Conservation (phyloP, 192 early-diverging fungal species). For the Rhizophlyctis rosea region DNA sequence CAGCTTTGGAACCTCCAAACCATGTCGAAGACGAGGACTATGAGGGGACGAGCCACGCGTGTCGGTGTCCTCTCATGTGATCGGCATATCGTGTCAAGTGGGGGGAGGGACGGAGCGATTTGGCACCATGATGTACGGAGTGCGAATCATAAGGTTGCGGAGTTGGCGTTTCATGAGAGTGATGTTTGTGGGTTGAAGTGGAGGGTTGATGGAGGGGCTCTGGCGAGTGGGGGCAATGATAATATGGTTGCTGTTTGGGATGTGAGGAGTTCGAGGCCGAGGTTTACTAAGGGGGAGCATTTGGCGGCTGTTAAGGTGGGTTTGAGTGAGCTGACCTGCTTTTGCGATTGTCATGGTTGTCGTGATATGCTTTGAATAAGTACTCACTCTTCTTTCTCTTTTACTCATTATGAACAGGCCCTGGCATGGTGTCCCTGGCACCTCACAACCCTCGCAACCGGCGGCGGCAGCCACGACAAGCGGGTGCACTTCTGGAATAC, state of each 20-base stretch:
- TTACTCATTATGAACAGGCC: slow-evolving; percentile 49
- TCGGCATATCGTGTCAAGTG: slow-evolving; percentile 74
- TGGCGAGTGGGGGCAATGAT: slow-evolving; percentile 60
- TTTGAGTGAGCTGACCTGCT: background rate
- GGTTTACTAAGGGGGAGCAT: slow-evolving; percentile 51
- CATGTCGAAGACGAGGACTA: slow-evolving; percentile 70
- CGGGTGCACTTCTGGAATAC: slow-evolving; percentile 60
- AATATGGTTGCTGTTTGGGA: slow-evolving; percentile 62
- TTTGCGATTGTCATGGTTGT: background rate
- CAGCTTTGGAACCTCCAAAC: slow-evolving; percentile 90
- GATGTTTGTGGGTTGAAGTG: slow-evolving; percentile 59
- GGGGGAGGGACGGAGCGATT: slow-evolving; percentile 85
- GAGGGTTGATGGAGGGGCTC: slow-evolving; percentile 45
- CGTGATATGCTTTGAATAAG: too few relatives aligned
- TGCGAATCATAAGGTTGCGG: slow-evolving; percentile 73
- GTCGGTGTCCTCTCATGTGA: slow-evolving; percentile 89
- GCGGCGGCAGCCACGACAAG: slow-evolving; percentile 50
- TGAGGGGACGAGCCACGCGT: slow-evolving; percentile 74
- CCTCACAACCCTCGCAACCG: slow-evolving; percentile 56
- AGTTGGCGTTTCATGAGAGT: slow-evolving; percentile 64
- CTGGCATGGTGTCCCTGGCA: slow-evolving; percentile 96
- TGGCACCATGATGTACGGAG: slow-evolving; percentile 95
- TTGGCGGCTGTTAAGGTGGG: slow-evolving; percentile 58
- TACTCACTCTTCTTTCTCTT: too few relatives aligned
- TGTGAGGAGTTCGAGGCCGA: slow-evolving; percentile 38